Conservation (phyloP, 2,329 filamentous ascomycete genomes). For the Penicillium sp. region DNA sequence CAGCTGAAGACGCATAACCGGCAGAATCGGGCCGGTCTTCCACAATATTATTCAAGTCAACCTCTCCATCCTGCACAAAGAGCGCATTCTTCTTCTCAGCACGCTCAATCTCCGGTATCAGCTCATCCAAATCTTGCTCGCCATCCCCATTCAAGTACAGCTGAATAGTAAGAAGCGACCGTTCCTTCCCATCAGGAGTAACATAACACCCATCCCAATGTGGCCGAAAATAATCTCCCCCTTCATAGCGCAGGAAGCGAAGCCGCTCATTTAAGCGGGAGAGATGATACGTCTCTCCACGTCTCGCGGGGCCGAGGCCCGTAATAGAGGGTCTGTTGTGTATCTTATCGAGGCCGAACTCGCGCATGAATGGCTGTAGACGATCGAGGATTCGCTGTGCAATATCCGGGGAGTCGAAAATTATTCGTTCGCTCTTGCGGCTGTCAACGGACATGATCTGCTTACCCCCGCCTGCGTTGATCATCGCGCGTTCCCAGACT, state of each 20-base stretch:
- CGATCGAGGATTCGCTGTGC: constrained; percentile 65
- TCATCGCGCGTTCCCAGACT: constrained; percentile 67
- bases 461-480: constrained; percentile 64
- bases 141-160: constrained; percentile 54
- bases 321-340: constrained; percentile 43
- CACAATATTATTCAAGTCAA: constrained; percentile 14
- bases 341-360: constrained; percentile 49
- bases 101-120: constrained; percentile 22
- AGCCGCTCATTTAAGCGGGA: constrained; percentile 68
- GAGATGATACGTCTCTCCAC: constrained; percentile 39
- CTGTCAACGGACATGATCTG: constrained; percentile 60
- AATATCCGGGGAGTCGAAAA: constrained; percentile 67
- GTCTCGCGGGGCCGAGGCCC: constrained; percentile 45
- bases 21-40: not conserved
- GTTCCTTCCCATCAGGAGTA: constrained; percentile 54
- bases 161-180: constrained; percentile 57
- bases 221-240: constrained; percentile 71
- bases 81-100: constrained; percentile 8
- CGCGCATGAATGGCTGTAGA: constrained; percentile 46
- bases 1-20: not conserved
- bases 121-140: constrained; percentile 33
- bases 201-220: constrained; percentile 69
- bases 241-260: constrained; percentile 71
- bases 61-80: constrained; percentile 14
- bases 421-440: constrained; percentile 73